phyloP scores from a whole-genome alignment of 2,329 filamentous ascomycete genomes.

The Exophiala dermatitidis region DNA sequence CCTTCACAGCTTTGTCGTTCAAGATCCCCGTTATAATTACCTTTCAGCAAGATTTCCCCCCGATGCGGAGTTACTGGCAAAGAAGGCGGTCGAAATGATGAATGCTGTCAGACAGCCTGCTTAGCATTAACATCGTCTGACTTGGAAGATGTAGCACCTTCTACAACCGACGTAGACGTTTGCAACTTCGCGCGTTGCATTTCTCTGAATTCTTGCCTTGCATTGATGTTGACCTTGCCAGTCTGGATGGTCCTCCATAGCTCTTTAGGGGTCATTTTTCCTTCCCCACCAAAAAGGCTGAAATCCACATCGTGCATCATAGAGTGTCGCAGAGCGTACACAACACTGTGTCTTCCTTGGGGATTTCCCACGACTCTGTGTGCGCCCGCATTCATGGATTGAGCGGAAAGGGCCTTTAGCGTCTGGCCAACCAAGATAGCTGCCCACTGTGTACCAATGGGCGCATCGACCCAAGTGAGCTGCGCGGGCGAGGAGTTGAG shows the following conservation, averaged over 20 bases:
- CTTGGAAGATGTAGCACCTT: not conserved
- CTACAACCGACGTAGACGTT: not conserved
- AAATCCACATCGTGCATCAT: conserved; percentile 26
- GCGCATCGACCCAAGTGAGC: conserved; percentile 21
- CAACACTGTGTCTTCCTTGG: conserved; percentile 26
- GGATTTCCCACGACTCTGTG: conserved; percentile 28
- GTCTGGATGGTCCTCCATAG: conserved; percentile 24
- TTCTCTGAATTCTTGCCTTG: conserved; percentile 35
- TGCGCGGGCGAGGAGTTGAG: conserved; percentile 2
- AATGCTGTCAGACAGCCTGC: not conserved
- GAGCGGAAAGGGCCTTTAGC: conserved; percentile 22
- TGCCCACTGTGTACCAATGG: conserved; percentile 3
- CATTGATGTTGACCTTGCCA: conserved; percentile 31
- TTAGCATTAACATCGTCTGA: not conserved
- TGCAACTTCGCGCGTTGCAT: conserved; percentile 30
- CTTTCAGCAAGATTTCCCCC: conserved; percentile 23
- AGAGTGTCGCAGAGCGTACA: conserved; percentile 28
- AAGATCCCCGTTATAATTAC: conserved; percentile 34
- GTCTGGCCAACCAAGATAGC: conserved; percentile 27
- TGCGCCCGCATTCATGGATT: conserved; percentile 22
- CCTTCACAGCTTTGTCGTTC: conserved; percentile 35
- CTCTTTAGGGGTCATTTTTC: conserved; percentile 18
- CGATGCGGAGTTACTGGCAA: conserved; percentile 17
- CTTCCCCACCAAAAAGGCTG: conserved; percentile 24
- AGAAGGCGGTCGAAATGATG: conserved; percentile 9